phyloP scores from a whole-genome alignment of 225 moss, liverwort and hornwort species.

The Ulota crispa region DNA sequence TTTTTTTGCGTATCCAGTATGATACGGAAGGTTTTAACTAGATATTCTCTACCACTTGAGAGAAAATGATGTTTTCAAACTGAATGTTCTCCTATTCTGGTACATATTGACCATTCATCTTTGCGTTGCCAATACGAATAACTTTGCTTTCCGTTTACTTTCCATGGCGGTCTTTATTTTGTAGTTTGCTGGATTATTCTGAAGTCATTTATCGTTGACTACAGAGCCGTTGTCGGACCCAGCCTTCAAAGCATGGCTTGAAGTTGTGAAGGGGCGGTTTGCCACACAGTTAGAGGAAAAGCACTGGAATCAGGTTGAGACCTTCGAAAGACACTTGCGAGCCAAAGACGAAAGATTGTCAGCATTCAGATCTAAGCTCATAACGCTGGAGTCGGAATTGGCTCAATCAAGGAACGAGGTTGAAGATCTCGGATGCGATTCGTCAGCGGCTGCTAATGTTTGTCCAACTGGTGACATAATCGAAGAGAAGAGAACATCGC shows the following conservation, averaged over 20 bases:
- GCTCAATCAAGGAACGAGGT: background rate
- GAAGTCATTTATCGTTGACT: background rate
- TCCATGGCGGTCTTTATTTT: background rate
- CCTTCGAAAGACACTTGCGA: slow-evolving; percentile 49
- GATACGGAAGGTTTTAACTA: background rate
- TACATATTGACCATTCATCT: background rate
- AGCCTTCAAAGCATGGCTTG: slow-evolving; percentile 44
- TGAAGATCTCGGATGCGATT: slow-evolving; percentile 4
- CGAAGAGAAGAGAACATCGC: background rate
- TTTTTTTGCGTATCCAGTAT: background rate
- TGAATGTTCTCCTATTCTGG: background rate
- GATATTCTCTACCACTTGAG: background rate
- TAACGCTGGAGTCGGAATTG: slow-evolving; percentile 36
- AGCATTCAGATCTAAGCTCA: slow-evolving; percentile 41
- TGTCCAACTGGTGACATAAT: background rate
- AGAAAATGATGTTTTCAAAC: background rate
- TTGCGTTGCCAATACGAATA: background rate
- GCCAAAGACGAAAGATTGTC: slow-evolving; percentile 46
- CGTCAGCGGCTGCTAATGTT: background rate
- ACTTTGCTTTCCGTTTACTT: background rate
- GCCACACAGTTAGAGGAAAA: slow-evolving; percentile 43
- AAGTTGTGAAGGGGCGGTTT: slow-evolving; percentile 41
- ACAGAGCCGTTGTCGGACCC: slow-evolving; percentile 43
- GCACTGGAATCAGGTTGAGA: slow-evolving; percentile 50
- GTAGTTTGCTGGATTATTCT: background rate